Evolutionary conservation across 805 yeast species (phyloP), one percentile per base, ranked within the genome.

Genomic region (Zygotorulaspora florentina): DNA sequence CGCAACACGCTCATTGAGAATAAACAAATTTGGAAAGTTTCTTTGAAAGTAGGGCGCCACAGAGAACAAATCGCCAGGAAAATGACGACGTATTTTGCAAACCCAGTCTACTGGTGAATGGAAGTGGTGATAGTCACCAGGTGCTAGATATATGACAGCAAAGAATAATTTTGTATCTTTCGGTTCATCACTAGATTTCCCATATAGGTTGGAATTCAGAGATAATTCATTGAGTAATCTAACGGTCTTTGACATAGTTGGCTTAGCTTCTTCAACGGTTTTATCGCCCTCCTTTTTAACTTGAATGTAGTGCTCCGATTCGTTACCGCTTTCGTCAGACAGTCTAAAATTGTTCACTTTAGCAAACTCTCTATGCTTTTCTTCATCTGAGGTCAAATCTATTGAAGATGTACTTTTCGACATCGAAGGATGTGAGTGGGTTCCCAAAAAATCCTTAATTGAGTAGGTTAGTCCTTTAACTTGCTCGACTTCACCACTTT

Each of bases 51-150:
- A 91, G 8, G 99, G 99, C 0, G 98, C 95, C 11, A 93, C 99
- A 9, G 96, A 85, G 67, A 83, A 93, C 39, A 93, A 75, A 66
- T 93, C 96, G 18, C 99, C 99, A 26, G 90, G 86, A 62, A 91
- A 93, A 68, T 93, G 97, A 52, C 98, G 84, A 62, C 99, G 82
- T 43, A 87, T 65, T 13, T 93, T 87, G 39, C 95, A 82, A 16
- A 93, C 97, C 99, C 99, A 93, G 62, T 86, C 84, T 1, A 88
- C 79, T 2, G 99, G 99, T 9, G 98, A 87, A 65, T 93, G 99
- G 70, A 84, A 93, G 51, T 95, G 83, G 67, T 93, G 99, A 67
- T 93, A 93, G 64, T 93, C 99, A 33, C 99, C 99, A 0, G 99
- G 99, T 0, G 98, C 96, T 43, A 93, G 73, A 63, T 93, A 93